These are phyloP conservation scores for Punica granatum DNA, from an alignment of 345 rosid species.

Conservation along the genomic window DNA sequence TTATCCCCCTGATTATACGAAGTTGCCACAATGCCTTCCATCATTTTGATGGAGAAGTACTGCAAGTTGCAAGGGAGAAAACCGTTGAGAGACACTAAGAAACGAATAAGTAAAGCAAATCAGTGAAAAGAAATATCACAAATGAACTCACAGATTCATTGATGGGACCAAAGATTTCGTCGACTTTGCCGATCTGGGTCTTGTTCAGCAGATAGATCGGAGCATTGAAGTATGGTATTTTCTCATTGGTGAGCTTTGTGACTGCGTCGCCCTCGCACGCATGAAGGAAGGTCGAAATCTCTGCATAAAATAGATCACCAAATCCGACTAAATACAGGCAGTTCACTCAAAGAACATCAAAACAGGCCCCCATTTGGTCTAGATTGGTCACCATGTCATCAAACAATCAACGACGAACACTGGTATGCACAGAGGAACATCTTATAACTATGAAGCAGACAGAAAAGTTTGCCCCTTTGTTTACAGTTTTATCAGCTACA, in stretches of 20 bases:
- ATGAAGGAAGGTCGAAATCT: conserved; percentile 72
- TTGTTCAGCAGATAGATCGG: conserved; percentile 76
- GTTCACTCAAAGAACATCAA: neutral
- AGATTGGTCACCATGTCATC: too few species aligned
- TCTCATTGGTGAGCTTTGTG: conserved; percentile 70
- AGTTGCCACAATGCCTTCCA: conserved; percentile 92
- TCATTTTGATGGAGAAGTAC: conserved; percentile 82
- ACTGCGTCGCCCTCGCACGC: conserved; percentile 98
- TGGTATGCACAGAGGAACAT: neutral
- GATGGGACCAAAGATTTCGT: conserved; percentile 93
- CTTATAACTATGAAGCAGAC: neutral
- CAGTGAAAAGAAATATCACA: neutral
- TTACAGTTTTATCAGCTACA: neutral
- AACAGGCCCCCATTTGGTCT: neutral
- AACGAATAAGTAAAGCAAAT: neutral
- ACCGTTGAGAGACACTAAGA: neutral
- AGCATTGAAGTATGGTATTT: conserved; percentile 81
- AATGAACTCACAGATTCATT: conserved; percentile 81
- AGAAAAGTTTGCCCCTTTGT: neutral
- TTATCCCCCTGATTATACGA: conserved; percentile 67
- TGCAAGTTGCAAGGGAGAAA: conserved; percentile 16
- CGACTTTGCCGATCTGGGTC: conserved; percentile 92
- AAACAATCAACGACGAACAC: too few species aligned
- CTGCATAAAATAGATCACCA: conserved; percentile 25
- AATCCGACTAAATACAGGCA: neutral